Base-by-base conservation (phyloP, 2,329 filamentous ascomycete genomes). In the Lasiodiplodia theobromae region DNA sequence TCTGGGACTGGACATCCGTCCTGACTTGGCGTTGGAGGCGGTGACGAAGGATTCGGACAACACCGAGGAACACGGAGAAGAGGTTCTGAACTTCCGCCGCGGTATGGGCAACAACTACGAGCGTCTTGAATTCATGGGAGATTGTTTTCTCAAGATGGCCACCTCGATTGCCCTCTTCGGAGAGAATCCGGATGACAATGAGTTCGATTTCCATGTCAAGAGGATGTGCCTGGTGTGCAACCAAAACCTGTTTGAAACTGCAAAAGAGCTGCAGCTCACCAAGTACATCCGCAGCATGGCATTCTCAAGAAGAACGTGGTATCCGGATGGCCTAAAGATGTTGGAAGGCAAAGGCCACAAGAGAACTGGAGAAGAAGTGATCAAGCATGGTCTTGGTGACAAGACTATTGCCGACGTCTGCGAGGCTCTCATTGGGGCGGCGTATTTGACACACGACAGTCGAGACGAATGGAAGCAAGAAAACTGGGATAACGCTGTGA, bases 71-170 rank as follows among this genome's bases (percentile, higher is more conserved):
- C 87, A 93, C 70, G 84, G 83, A 0, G 83, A 86, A 40, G 85
- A 91, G 68, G 87, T 91, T 49, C 80, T 93, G 65, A 92, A 94
- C 72, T 89, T 94, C 57, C 92, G 94, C 73, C 84, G 87, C 58
- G 94, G 94, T 2, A 97, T 97, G 93, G 93, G 94, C 1, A 91
- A 90, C 49, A 98, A 98, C 73, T 99, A 99, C 74, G 96, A 99
- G 78, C 88, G 96, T 14, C 85, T 98, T 0, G 96, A 99, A 75
- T 97, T 97, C 69, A 85, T 98, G 2, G 96, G 96, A 0, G 96
- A 99, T 77, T 92, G 91, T 40, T 97, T 97, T 74, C 85, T 99
- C 69, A 99, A 99, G 80, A 95, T 97, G 90, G 93, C 92, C 12
- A 97, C 95, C 0, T 95, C 94, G 0, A 94, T 99, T 66, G 90